Conservation (phyloP, 2,329 filamentous ascomycete genomes). For the Aspergillus neoniger region DNA sequence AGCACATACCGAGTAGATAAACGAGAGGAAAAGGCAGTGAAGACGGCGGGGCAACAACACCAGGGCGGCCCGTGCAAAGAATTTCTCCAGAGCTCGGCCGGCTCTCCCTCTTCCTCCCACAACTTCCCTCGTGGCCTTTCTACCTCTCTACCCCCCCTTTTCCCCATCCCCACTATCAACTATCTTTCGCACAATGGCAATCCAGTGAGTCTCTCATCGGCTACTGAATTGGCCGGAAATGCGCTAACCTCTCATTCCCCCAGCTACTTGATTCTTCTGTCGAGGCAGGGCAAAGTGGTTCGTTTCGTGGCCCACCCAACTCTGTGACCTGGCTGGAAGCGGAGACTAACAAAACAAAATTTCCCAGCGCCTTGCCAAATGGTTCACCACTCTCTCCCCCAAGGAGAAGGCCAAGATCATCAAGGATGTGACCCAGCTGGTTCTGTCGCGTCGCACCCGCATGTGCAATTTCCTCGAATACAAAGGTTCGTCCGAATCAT, state of each 20-base stretch:
- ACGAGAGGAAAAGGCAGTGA: neutral
- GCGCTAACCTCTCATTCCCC: constrained; percentile 21
- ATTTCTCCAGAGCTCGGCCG: constrained; percentile 17
- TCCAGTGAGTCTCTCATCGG: constrained; percentile 31
- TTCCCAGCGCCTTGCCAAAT: constrained; percentile 89
- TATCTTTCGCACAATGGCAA: constrained; percentile 32
- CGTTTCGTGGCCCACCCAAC: constrained; percentile 50
- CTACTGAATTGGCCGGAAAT: constrained; percentile 1
- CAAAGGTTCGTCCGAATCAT: constrained; percentile 66
- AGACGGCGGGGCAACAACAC: constrained; percentile 1
- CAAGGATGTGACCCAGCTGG: constrained; percentile 98
- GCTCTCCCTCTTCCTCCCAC: constrained; percentile 13
- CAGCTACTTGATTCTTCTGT: constrained; percentile 96
- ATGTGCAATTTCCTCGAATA: constrained; percentile 99
- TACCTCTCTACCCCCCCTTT: constrained; percentile 11
- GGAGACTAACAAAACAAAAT: constrained; percentile 32
- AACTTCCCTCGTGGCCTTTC: constrained; percentile 18
- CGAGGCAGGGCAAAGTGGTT: constrained; percentile 98
- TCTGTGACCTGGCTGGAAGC: constrained; percentile 26
- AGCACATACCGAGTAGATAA: neutral
- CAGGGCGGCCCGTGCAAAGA: constrained; percentile 23
- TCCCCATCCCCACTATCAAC: constrained; percentile 1
- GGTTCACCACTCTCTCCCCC: constrained; percentile 97
- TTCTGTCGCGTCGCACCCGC: constrained; percentile 89
- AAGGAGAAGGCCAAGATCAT: constrained; percentile 99